Conservation (phyloP, 345 rosid species). For the Eucalyptus regnans region DNA sequence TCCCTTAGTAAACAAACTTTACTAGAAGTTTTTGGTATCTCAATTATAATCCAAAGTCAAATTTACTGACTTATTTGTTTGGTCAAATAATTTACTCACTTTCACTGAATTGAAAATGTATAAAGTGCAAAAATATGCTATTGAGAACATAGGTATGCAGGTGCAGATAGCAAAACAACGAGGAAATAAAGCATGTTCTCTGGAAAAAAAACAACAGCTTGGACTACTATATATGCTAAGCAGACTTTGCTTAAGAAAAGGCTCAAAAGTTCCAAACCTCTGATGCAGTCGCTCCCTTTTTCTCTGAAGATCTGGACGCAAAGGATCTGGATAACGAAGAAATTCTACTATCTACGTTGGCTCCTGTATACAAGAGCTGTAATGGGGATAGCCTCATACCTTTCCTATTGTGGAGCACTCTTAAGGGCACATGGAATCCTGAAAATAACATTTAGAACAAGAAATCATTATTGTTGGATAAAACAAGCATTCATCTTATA, state of each 20-base stretch:
- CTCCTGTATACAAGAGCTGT: slow-evolving; percentile 4
- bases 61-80: background rate
- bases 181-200: background rate
- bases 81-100: background rate
- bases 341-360: background rate
- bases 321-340: slow-evolving; percentile 36
- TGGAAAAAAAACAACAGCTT: background rate
- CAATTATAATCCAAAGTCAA: background rate
- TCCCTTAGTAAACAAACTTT: background rate
- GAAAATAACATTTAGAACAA: slow-evolving; percentile 6
- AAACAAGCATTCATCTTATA: background rate
- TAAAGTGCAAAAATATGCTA: background rate
- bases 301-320: slow-evolving; percentile 56
- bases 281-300: slow-evolving; percentile 20
- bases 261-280: slow-evolving; percentile 34
- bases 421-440: slow-evolving; percentile 17
- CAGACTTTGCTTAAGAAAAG: background rate
- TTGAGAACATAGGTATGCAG: background rate
- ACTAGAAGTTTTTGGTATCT: background rate
- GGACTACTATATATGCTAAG: background rate
- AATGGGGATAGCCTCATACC: background rate
- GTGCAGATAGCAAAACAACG: background rate
- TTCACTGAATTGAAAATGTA: background rate
- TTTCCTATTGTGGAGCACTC: slow-evolving; percentile 6
- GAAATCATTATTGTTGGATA: background rate